Base-by-base conservation (phyloP, 164 flowering plant genomes). In the Nymphaea thermarum region DNA sequence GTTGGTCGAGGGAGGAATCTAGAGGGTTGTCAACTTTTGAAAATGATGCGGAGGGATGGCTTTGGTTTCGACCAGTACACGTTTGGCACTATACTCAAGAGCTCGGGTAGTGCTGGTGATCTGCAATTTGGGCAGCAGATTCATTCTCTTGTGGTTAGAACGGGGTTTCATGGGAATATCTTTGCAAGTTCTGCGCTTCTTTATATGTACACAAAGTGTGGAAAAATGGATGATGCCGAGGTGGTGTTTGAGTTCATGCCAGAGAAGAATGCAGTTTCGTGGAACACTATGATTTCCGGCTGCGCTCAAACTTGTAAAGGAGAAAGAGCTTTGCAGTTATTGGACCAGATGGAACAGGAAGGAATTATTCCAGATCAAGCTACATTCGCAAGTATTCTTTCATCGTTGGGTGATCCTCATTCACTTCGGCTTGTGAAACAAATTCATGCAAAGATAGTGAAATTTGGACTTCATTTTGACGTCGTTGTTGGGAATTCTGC, bases 201-300 rank as follows among this genome's bases (percentile, higher is more conserved):
- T 77, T 90, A 87, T 67, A 86, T 90, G 96, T 92, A 92, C 72
- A 86, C 93, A 0, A 88, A 89, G 70, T 87, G 90, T 66, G 65
- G 71, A 66, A 80, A 80, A 62, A 77, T 88, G 65, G 80, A 75
- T 64, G 93, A 87, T 76, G 89, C 96, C 0, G 51, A 62, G 71
- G 63, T 18, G 64, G 81, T 84, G 59, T 87, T 91, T 73, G 72
- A 73, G 65, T 11, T 36, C 73, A 83, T 87, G 71, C 73, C 76
- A 0, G 76, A 76, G 43, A 82, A 80, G 4, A 89, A 87, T 51
- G 63, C 71, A 42, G 90, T 89, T 7, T 83, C 93, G 3, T 91
- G 96, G 91, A 91, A 89, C 80, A 87, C 90, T 4, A 51, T 91
- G 66, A 85, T 91, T 61, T 78, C 76, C 3, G 91, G 89, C 17